Evolutionary conservation across 208 protist genomes (phyloP), one percentile per base, ranked within the genome.

Genomic region (Novymonas esmeraldas): DNA sequence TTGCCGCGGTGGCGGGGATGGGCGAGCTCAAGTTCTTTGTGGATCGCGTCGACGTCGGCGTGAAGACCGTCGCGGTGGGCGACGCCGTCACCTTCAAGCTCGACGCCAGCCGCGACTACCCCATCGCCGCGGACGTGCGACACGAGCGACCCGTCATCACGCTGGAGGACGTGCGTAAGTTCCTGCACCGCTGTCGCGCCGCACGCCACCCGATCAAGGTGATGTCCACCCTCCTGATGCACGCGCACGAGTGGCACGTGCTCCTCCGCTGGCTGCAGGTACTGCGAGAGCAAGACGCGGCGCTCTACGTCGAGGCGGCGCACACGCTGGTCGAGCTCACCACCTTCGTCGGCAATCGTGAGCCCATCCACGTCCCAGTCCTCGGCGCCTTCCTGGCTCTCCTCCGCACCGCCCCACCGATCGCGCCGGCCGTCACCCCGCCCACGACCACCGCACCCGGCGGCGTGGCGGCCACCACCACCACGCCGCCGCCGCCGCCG

Each of bases 1-100:
- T 93, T 46, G 67, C 94, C 24, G 81, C 80, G 0, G 83, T 92
- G 22, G 18, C 79, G 0, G 88, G 83, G 6, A 59, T 85, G 33
- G 86, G 91, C 7, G 91, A 96, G 20, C 56, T 94, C 0, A 90
- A 90, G 67, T 96, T 95, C 58, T 95, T 95, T 58, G 46, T 94
- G 26, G 87, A 95, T 44, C 84, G 85, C 38, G 80, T 88, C 16
- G 92, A 94, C 56, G 91, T 82, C 50, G 88, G 92, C 11, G 81
- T 96, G 49, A 93, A 92, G 58, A 56, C 64, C 18, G 76, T 94
- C 26, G 60, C 71, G 0, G 79, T 90, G 7, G 85, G 83, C 18
- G 86, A 96, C 64, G 48, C 54, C 13, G 92, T 96, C 31, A 92
- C 78, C 11, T 78, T 96, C 46, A 90, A 85, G 54, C 55, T 94